phyloP scores from a whole-genome alignment of 371 early-diverging fungal species.

The Rhizopus sp. region DNA sequence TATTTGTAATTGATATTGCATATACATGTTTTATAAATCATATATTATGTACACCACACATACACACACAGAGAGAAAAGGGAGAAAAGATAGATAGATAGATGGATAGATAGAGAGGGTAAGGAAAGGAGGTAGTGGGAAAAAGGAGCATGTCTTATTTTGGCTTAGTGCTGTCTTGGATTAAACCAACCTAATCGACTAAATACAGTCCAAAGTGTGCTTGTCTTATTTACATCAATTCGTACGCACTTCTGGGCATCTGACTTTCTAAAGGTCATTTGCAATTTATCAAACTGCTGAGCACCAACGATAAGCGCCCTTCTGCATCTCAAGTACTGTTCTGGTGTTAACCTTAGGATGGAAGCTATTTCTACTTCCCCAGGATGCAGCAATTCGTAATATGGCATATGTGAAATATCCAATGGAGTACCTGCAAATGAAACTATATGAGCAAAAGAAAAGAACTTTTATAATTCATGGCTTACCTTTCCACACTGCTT shows the following conservation, averaged over 20 bases:
- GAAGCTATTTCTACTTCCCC: constrained; percentile 68
- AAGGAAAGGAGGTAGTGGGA: too few relatives aligned
- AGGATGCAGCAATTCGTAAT: constrained; percentile 54
- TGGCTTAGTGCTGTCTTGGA: constrained; percentile 11
- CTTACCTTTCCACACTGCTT: constrained; percentile 40
- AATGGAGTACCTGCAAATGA: constrained; percentile 48
- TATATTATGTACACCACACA: too few relatives aligned
- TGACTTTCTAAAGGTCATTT: constrained; percentile 44
- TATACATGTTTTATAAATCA: too few relatives aligned
- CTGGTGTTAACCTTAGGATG: constrained; percentile 70
- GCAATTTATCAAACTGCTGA: constrained; percentile 28
- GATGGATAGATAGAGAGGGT: too few relatives aligned
- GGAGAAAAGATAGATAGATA: too few relatives aligned
- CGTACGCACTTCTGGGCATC: constrained; percentile 53
- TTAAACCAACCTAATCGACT: constrained; percentile 44
- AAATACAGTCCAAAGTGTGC: constrained; percentile 47
- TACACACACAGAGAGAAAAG: too few relatives aligned
- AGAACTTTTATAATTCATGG: not conserved
- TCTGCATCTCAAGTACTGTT: constrained; percentile 64
- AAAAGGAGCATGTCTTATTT: not conserved
- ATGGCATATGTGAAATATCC: constrained; percentile 44
- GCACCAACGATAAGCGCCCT: constrained; percentile 45
- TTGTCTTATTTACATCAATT: constrained; percentile 52
- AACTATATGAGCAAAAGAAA: not conserved
- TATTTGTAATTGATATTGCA: too few relatives aligned